These are phyloP conservation scores for Diaporthe helianthi DNA, from an alignment of 2,329 filamentous ascomycete species.

Conservation along the genomic window DNA sequence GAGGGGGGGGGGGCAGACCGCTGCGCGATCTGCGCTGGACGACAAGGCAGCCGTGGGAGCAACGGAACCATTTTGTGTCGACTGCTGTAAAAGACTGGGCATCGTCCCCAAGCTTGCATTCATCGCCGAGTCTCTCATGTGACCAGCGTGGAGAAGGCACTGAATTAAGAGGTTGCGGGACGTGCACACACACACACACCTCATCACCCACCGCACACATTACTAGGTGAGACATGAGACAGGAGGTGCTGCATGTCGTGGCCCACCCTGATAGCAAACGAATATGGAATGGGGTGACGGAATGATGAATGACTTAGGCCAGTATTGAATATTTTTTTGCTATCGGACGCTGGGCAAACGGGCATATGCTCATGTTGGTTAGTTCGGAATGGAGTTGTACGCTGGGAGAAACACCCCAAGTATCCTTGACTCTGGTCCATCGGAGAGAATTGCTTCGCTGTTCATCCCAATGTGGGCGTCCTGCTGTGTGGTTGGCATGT, in stretches of 20 bases:
- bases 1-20: neutral
- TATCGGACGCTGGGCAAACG: slow-evolving; percentile 5
- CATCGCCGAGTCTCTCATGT: slow-evolving; percentile 15
- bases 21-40: neutral
- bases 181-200: slow-evolving; percentile 14
- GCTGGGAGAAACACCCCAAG: neutral
- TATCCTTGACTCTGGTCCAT: neutral
- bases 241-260: slow-evolving; percentile 12
- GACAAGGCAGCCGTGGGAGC: neutral
- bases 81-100: slow-evolving; percentile 1
- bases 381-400: slow-evolving; percentile 1
- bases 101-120: slow-evolving; percentile 3
- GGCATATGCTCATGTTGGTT: neutral
- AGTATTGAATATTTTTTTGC: slow-evolving; percentile 4
- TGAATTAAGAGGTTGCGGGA: neutral
- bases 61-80: neutral
- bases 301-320: slow-evolving; percentile 9
- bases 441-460: neutral
- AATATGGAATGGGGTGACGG: slow-evolving; percentile 3
- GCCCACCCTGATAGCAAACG: neutral
- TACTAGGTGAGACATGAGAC: slow-evolving; percentile 3
- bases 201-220: neutral
- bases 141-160: neutral
- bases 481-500: neutral
- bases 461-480: neutral